Percentiles rank a stretch among this genome's conserved stretches.
phyloP scores from a whole-genome alignment of 148 eudicot species.

The Gaultheria prostrata region DNA sequence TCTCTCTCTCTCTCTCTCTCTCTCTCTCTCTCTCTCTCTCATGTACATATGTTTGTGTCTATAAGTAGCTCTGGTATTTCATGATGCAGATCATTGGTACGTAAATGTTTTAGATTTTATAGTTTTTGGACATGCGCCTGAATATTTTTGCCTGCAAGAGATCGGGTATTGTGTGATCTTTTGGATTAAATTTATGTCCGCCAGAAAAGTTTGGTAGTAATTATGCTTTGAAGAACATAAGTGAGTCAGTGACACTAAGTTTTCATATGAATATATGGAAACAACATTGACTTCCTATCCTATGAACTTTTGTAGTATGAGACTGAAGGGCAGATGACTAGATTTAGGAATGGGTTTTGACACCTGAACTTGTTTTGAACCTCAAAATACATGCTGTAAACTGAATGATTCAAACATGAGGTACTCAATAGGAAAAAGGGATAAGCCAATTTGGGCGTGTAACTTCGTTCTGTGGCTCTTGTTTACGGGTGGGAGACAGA shows the following conservation, averaged over 20 bases:
- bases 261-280: not conserved
- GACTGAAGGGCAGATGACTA: not conserved
- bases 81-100: not conserved
- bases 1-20: not conserved
- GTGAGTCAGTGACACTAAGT: not conserved
- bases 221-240: not conserved
- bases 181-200: not conserved
- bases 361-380: slow-evolving; percentile 1
- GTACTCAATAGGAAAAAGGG: not conserved
- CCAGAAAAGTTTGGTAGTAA: not conserved
- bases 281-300: not conserved
- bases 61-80: not conserved
- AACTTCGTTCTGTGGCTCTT: not conserved
- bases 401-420: not conserved
- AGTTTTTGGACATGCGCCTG: not conserved
- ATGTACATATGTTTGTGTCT: slow-evolving; percentile 15
- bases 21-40: not conserved
- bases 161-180: not conserved
- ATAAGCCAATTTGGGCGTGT: not conserved
- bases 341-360: not conserved
- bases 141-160: not conserved
- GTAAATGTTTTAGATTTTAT: not conserved
- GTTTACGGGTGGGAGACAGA: not conserved
- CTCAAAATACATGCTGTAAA: not conserved
- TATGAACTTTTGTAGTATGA: not conserved